phyloP scores from a whole-genome alignment of 108 stramenopile genomes.

The Nannochloropsis granulata region DNA sequence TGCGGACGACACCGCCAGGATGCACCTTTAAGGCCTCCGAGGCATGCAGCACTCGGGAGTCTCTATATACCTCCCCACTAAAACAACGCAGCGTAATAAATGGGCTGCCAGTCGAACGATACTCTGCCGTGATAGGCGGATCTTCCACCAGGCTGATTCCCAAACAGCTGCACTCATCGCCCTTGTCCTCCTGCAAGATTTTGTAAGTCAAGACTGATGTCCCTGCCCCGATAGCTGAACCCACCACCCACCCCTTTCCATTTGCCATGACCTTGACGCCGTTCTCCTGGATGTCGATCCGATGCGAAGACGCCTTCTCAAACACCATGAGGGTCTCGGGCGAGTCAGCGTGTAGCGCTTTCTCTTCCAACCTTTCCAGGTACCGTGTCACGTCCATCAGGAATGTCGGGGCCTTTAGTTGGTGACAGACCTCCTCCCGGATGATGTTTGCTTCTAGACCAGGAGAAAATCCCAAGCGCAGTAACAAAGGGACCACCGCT shows the following conservation, averaged over 20 bases:
- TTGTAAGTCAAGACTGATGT: neutral
- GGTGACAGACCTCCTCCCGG: neutral
- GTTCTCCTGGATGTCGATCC: neutral
- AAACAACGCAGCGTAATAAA: neutral
- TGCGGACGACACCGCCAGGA: neutral
- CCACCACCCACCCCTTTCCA: neutral
- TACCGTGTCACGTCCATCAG: neutral
- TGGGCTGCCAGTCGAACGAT: neutral
- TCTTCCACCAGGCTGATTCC: neutral
- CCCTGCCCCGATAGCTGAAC: neutral
- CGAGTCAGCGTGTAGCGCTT: neutral
- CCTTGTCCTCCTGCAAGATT: neutral
- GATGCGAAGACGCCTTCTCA: neutral
- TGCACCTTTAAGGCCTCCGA: neutral
- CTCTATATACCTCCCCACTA: neutral
- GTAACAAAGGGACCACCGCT: neutral
- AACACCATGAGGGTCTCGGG: neutral
- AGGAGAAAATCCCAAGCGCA: neutral
- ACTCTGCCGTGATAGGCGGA: neutral
- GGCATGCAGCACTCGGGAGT: neutral
- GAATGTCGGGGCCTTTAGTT: neutral
- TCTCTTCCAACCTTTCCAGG: neutral
- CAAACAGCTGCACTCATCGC: neutral
- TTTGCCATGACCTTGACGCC: neutral
- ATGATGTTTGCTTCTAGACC: neutral